These are phyloP conservation scores for Lophium mytilinum DNA, from an alignment of 495 filamentous ascomycete genomes.

Conservation along the genomic window DNA sequence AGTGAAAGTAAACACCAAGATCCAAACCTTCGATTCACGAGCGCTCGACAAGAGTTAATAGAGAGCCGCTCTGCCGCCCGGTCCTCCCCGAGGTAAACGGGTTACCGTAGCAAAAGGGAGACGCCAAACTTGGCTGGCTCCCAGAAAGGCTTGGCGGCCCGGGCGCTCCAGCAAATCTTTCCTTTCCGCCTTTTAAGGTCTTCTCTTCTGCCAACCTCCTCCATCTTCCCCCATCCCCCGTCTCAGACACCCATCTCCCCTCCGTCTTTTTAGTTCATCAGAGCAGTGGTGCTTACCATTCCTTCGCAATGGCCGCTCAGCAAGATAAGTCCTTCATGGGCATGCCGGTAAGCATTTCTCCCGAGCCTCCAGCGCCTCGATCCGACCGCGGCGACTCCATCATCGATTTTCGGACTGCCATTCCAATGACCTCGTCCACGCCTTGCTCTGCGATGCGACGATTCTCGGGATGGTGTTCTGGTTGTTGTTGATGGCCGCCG, in stretches of 20 bases:
- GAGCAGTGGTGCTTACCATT: background rate
- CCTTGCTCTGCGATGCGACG: slow-evolving; percentile 7
- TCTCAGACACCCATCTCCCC: background rate
- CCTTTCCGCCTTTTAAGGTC: background rate
- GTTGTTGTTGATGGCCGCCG: slow-evolving; percentile 23
- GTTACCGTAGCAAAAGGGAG: too few relatives aligned
- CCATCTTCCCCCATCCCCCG: background rate
- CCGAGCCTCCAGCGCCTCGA: slow-evolving; percentile 6
- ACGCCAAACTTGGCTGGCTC: background rate
- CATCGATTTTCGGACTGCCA: background rate
- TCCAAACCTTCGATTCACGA: background rate
- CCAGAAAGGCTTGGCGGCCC: background rate
- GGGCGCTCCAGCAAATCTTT: background rate
- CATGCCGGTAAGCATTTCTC: slow-evolving; percentile 65
- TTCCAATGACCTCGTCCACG: slow-evolving; percentile 16
- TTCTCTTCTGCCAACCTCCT: background rate
- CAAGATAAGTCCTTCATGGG: slow-evolving; percentile 76
- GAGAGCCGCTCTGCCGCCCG: background rate
- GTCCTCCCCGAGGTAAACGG: background rate
- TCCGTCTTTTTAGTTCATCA: background rate
- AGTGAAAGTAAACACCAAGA: background rate
- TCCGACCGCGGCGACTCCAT: background rate
- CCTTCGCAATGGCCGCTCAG: slow-evolving; percentile 36
- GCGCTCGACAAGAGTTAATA: background rate
- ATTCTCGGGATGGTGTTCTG: slow-evolving; percentile 8